These are phyloP conservation scores for Bipolaris zeicola DNA, from an alignment of 2,329 filamentous ascomycete species.

Conservation along the genomic window DNA sequence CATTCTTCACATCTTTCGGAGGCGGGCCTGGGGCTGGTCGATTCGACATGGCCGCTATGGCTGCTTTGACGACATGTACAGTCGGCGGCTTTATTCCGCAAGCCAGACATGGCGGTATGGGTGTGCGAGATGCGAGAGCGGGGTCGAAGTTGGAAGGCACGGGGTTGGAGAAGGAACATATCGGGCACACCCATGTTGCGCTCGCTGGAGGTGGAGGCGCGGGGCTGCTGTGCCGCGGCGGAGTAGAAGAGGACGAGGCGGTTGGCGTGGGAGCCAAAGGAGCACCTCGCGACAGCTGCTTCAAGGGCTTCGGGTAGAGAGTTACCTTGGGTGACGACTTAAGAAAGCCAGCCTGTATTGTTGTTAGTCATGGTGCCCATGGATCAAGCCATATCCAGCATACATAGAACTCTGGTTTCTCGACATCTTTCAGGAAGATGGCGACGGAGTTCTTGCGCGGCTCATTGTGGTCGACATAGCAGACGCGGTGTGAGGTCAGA, in stretches of 20 bases:
- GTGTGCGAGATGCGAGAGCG: constrained; percentile 75
- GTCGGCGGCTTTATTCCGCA: constrained; percentile 93
- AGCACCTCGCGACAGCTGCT: constrained; percentile 63
- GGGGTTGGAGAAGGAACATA: constrained; percentile 93
- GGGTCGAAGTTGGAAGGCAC: constrained; percentile 94
- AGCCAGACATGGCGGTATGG: constrained; percentile 82
- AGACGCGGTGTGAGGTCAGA: constrained; percentile 91
- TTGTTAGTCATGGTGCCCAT: constrained; percentile 17
- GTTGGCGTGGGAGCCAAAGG: constrained; percentile 51
- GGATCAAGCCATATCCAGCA: not conserved
- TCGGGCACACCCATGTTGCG: constrained; percentile 93
- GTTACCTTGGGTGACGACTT: constrained; percentile 96
- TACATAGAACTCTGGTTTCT: constrained; percentile 75
- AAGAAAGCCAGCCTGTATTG: constrained; percentile 76
- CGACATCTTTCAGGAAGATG: constrained; percentile 87
- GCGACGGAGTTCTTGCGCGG: constrained; percentile 84
- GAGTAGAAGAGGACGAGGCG: constrained; percentile 36
- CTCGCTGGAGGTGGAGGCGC: constrained; percentile 58
- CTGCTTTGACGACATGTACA: constrained; percentile 81
- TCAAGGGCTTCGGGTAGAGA: constrained; percentile 79
- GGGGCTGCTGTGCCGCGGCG: constrained; percentile 45
- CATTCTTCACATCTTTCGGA: constrained; percentile 49
- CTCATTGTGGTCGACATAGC: constrained; percentile 89
- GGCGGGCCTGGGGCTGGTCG: constrained; percentile 47
- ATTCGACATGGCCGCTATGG: constrained; percentile 75